Evolutionary conservation across 345 rosid genomes (phyloP), one percentile per base, ranked within the genome.

Genomic region (Hevea brasiliensis): DNA sequence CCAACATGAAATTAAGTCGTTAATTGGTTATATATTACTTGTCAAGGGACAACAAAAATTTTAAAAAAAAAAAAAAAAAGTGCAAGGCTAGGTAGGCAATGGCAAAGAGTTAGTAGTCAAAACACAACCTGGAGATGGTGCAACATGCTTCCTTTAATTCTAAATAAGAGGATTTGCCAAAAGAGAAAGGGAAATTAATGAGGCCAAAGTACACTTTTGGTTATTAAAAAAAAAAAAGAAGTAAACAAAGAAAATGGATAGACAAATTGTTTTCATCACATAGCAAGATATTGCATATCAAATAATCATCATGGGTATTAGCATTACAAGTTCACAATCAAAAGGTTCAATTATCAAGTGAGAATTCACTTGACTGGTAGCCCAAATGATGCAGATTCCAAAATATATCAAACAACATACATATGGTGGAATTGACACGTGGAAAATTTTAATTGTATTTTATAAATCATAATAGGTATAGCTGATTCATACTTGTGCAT

Each of bases 91-190:
- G 15, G 59, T 14, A 51, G 40, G 68, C n/a, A n/a, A n/a, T n/a
- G n/a, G 20, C 12, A 35, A 3, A 70, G 23, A 42, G 10, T 58
- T 23, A 54, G 21, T 55, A n/a, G 20, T 7, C 37, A 23, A n/a
- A 51, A 51, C 62, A 40, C n/a, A 72, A 51, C 61, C 42, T 55
- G 9, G 15, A 0, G 60, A 41, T 9, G 21, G 55, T 6, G 6
- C 5, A 8, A 35, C n/a, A 53, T 24, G n/a, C 20, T 45, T 11
- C 45, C 67, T 60, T 71, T 1, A 23, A 50, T 20, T 60, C 17
- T 27, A 45, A 29, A 62, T 65, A 11, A 65, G 42, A 65, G n/a
- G 7, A 45, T 9, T 72, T 42, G 65, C 29, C 26, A 42, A 74
- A 65, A 55, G 15, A 55, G 32, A 65, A 20, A 18, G 14, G 58